These are phyloP conservation scores for Hyaloscypha finlandica DNA, from an alignment of 495 filamentous ascomycete genomes.

Conservation along the genomic window DNA sequence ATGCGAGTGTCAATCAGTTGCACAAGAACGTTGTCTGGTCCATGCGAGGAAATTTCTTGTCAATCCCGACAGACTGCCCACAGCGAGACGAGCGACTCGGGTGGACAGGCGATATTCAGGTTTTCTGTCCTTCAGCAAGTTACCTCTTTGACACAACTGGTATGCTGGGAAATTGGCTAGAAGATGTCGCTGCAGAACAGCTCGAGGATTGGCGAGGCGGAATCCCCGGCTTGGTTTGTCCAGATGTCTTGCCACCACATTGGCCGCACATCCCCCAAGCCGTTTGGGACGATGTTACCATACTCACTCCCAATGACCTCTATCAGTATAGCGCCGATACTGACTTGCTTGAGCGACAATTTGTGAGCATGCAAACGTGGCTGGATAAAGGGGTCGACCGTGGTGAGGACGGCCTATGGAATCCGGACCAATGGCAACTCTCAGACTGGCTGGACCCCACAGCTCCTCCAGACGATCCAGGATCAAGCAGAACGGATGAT, in stretches of 20 bases:
- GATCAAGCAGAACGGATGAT: slow-evolving; percentile 40
- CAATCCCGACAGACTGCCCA: slow-evolving; percentile 56
- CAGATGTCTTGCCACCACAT: slow-evolving; percentile 4
- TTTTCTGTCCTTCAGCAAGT: slow-evolving; percentile 48
- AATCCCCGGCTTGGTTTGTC: slow-evolving; percentile 7
- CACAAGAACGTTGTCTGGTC: slow-evolving; percentile 51
- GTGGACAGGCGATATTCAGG: slow-evolving; percentile 55
- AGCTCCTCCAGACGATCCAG: slow-evolving; percentile 45
- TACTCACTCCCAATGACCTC: slow-evolving; percentile 45
- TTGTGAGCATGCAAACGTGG: slow-evolving; percentile 47
- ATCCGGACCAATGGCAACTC: slow-evolving; percentile 38
- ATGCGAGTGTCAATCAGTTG: slow-evolving; percentile 47
- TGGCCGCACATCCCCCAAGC: slow-evolving; percentile 35
- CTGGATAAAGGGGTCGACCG: slow-evolving; percentile 47
- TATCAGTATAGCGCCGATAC: slow-evolving; percentile 46
- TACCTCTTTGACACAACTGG: slow-evolving; percentile 51
- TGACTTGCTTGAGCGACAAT: slow-evolving; percentile 43
- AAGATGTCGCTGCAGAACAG: slow-evolving; percentile 35
- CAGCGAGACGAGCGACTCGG: slow-evolving; percentile 57
- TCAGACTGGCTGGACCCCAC: slow-evolving; percentile 57
- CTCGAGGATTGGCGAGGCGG: slow-evolving; percentile 12
- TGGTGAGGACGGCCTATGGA: slow-evolving; percentile 40
- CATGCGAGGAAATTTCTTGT: slow-evolving; percentile 56
- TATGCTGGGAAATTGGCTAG: slow-evolving; percentile 47
- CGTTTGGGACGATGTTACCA: slow-evolving; percentile 50